Base-by-base conservation (phyloP, 345 rosid genomes). In the Brassica carinata region DNA sequence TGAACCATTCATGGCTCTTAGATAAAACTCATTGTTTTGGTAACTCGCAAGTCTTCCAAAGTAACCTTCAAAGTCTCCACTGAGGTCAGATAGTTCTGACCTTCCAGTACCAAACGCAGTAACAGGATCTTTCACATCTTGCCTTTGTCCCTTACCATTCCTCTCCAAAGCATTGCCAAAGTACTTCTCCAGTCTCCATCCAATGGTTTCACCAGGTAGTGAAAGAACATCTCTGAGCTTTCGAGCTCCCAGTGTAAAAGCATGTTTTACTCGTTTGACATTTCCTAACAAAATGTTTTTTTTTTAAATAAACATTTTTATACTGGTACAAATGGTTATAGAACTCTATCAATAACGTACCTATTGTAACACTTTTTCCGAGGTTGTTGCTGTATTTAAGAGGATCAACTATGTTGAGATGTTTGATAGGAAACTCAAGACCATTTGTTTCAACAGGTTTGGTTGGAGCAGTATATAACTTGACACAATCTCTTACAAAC, bases 321-420 rank as follows among this genome's bases (percentile, higher is more conserved):
- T 18, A 6, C 15, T 36, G 48, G 31, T 10, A 31, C 11, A 66
- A 53, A n/a, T 73, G 65, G 14, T 63, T 10, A 63, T 13, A 62
- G 1, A 74, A 33, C 2, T 59, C 45, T n/a, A 63, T 62, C 71
- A 73, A 8, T 34, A 26, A 73, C 63, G 4, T 87, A 92, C 98
- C 98, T 90, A 82, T 83, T 79, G 89, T 87, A 69, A 96, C 94
- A 78, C 99, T 91, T 63, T 91, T 96, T 15, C 98, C 98, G 7
- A 95, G 89, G 87, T 95, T 95, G 86, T 95, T 96, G 85, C 81
- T 87, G 71, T 83, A 88, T 76, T 86, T 91, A 65, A 93, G 74
- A 76, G 99, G 98, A 89, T 93, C 99, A 68, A 96, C 51, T 66
- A 96, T 89, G 83, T 91, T 96, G 51, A 96, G 82, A 83, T 87